Conservation (phyloP, 2,329 filamentous ascomycete genomes). For the Emericellopsis atlantica region DNA sequence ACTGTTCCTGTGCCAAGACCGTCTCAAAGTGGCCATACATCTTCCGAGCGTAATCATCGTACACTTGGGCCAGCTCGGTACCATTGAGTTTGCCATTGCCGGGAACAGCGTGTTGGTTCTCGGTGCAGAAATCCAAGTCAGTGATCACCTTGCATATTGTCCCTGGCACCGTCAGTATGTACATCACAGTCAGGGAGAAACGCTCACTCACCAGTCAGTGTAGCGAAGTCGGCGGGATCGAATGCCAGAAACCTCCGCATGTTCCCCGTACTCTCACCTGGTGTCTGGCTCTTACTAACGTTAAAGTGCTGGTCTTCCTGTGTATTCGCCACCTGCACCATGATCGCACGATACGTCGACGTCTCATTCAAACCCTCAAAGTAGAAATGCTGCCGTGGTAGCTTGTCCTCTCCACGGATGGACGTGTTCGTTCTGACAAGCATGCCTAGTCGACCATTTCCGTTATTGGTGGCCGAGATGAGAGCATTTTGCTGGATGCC, state of each 20-base stretch:
- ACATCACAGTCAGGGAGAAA: background rate
- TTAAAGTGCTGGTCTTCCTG: background rate
- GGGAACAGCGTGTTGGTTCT: conserved; percentile 85
- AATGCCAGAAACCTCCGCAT: conserved; percentile 41
- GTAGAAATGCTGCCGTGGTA: conserved; percentile 82
- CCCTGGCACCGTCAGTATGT: conserved; percentile 27
- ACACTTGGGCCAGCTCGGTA: conserved; percentile 53
- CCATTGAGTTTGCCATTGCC: conserved; percentile 57
- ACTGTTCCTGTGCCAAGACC: conserved; percentile 72
- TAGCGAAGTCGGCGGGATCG: conserved; percentile 58
- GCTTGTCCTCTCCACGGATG: conserved; percentile 47
- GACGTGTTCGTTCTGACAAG: conserved; percentile 54
- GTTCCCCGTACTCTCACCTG: conserved; percentile 15
- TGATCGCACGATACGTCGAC: conserved; percentile 58
- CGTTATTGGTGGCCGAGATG: conserved; percentile 37
- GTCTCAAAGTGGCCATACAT: conserved; percentile 72
- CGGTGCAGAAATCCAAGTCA: conserved; percentile 77
- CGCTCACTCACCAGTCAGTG: conserved; percentile 53
- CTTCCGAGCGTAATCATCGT: conserved; percentile 60
- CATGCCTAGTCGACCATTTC: conserved; percentile 32
- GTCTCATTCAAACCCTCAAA: conserved; percentile 61
- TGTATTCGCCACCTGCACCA: conserved; percentile 44
- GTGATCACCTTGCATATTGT: conserved; percentile 78
- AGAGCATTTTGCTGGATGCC: conserved; percentile 57
- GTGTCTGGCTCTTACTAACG: background rate